Percentiles rank a stretch among this genome's conserved stretches.
phyloP scores from a whole-genome alignment of 2,329 filamentous ascomycete genomes.

The Cadophora luteo-olivacea region DNA sequence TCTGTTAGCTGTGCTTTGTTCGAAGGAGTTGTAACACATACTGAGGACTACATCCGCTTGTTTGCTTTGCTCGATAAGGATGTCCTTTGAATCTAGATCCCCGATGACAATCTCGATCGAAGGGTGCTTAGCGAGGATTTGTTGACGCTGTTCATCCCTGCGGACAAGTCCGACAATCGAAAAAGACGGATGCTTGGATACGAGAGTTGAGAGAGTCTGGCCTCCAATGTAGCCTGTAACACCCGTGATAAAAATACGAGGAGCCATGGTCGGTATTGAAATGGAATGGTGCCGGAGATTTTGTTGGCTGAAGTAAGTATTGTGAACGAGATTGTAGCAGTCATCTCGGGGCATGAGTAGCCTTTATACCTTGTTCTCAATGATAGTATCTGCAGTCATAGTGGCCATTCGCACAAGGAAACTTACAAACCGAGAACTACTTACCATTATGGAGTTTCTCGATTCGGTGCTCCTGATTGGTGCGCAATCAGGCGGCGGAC shows the following conservation, averaged over 20 bases:
- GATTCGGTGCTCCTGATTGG: neutral
- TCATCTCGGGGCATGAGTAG: too few species aligned
- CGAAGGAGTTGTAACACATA: constrained; percentile 3
- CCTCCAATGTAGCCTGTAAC: constrained; percentile 34
- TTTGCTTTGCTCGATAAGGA: constrained; percentile 26
- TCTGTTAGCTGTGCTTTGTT: neutral
- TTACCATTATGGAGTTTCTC: neutral
- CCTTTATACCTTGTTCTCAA: too few species aligned
- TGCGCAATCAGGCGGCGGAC: neutral
- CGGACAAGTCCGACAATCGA: constrained; percentile 30
- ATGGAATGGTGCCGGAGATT: neutral
- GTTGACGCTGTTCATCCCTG: constrained; percentile 25
- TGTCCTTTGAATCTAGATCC: constrained; percentile 23
- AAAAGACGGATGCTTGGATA: constrained; percentile 26
- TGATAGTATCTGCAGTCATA: too few species aligned
- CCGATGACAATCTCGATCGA: constrained; percentile 26
- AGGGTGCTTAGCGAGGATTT: constrained; percentile 25
- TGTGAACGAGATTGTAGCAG: neutral
- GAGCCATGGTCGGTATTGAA: constrained; percentile 26
- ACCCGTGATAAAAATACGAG: constrained; percentile 32
- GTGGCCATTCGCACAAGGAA: neutral
- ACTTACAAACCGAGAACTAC: neutral
- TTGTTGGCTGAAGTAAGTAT: neutral
- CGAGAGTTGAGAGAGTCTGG: constrained; percentile 23
- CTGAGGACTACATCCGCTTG: constrained; percentile 31